Base-by-base conservation (phyloP, 331 rosid species). In the Malus hybrid region DNA sequence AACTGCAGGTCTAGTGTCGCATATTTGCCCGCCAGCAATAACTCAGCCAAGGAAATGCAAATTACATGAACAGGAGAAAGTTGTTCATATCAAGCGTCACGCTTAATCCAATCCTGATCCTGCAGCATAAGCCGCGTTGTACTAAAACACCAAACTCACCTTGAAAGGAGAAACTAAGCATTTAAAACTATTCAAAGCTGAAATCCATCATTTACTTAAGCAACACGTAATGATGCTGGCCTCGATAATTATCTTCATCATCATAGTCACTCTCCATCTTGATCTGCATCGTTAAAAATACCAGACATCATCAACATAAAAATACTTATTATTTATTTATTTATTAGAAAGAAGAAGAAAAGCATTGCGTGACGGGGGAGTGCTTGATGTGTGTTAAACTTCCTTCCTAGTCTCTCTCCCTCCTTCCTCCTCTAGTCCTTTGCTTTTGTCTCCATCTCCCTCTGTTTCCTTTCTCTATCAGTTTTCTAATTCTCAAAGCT, bases 281-380 rank as follows among this genome's bases (percentile, higher is more conserved):
- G 73, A 82, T 80, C 90, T 84, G 84, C 83, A 80, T 50, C 10
- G 54, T 7, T 24, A 31, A 74, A 36, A 61, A 57, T 48, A 52
- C 39, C 36, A n/a, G 59, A 18, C 33, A 44, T 46, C 69, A 39
- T 31, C 31, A 71, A 42, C 68, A 52, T 22, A 68, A 69, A 42
- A 2, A 16, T 2, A 0, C 57, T 6, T 6, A 18, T 52, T 52
- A 52, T 48, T 48, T 42, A 10, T 16, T 46, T 4, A 15, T 50
- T 50, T 15, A 52, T 15, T 50, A 16, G 20, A 52, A 16, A 16
- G 57, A 52, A 52, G 20, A 18, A 18, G 57, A 50, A 50, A 52
- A 52, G 57, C 20, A 6, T 16, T 52, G 57, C 57, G 0, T 16
- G 57, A 18, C 20, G 5, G 19, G 70, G 32, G 6, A 29, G 29